Conservation (phyloP, 306 rosid species). For the Canavalia ensiformis region DNA sequence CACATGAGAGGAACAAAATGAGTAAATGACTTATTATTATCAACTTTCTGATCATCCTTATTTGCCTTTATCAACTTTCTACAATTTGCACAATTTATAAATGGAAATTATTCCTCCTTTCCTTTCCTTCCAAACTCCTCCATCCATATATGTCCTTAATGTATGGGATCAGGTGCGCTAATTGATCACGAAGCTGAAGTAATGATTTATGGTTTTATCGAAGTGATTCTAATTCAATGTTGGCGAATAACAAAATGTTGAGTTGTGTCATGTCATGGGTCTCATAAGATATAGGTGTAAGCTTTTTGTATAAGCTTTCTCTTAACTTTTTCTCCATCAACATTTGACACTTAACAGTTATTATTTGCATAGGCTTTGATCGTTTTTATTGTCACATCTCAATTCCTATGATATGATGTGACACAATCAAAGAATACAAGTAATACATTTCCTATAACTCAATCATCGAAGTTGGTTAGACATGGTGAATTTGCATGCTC, state of each 20-base stretch:
- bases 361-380: conserved; percentile 26
- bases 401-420: neutral
- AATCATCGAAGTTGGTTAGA: neutral
- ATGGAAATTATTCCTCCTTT: too few relatives aligned
- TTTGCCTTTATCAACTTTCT: too few relatives aligned
- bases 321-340: neutral
- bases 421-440: neutral
- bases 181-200: neutral
- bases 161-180: neutral
- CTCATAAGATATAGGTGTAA: conserved; percentile 1
- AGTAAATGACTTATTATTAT: too few relatives aligned
- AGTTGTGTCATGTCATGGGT: neutral
- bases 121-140: neutral
- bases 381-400: neutral
- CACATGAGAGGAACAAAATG: too few relatives aligned
- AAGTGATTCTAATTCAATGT: neutral
- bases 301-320: conserved; percentile 17
- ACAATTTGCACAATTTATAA: too few relatives aligned
- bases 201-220: neutral
- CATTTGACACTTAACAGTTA: neutral
- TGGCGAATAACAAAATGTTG: neutral
- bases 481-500: neutral
- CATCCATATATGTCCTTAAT: neutral
- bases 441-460: neutral
- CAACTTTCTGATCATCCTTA: too few relatives aligned